Evolutionary conservation across 1,284 basidiomycete species (phyloP).

Genomic region (Laetiporus sulphureus): DNA sequence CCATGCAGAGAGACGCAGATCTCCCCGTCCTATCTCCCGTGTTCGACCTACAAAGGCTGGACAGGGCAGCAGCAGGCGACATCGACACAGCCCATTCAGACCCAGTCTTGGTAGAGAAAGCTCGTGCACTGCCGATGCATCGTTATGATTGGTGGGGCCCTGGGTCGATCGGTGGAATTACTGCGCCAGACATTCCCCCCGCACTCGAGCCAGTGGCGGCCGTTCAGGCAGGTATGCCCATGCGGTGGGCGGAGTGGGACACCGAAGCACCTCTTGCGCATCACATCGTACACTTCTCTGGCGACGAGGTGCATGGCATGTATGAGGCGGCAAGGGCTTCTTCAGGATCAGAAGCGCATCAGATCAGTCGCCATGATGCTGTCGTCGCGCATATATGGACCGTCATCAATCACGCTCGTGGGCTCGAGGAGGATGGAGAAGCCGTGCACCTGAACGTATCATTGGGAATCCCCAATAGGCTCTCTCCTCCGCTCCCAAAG

Average conservation of each 20-base stretch:
- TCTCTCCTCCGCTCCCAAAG: constrained; percentile 17
- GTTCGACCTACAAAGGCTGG: constrained; percentile 30
- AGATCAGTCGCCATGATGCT: constrained; percentile 34
- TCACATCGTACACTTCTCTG: constrained; percentile 30
- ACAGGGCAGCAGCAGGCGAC: constrained; percentile 27
- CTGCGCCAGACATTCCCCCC: constrained; percentile 19
- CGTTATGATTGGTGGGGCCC: constrained; percentile 36
- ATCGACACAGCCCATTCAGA: constrained; percentile 25
- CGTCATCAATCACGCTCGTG: constrained; percentile 29
- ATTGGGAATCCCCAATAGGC: constrained; percentile 29
- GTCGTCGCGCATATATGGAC: constrained; percentile 37
- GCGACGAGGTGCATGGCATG: constrained; percentile 29
- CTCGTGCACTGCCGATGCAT: constrained; percentile 27
- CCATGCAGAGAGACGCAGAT: constrained; percentile 2
- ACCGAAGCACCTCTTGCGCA: constrained; percentile 24
- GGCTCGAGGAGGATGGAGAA: constrained; percentile 14
- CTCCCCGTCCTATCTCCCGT: constrained; percentile 18
- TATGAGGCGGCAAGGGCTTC: constrained; percentile 19
- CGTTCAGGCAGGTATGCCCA: constrained; percentile 20
- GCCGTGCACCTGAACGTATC: constrained; percentile 25
- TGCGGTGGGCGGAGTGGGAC: constrained; percentile 36
- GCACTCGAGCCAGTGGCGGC: constrained; percentile 14
- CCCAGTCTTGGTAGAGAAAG: constrained; percentile 18
- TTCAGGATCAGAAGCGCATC: constrained; percentile 1
- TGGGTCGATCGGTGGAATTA: too few species aligned